Conservation (phyloP, 345 rosid genomes). For the Cardamine resedifolia region DNA sequence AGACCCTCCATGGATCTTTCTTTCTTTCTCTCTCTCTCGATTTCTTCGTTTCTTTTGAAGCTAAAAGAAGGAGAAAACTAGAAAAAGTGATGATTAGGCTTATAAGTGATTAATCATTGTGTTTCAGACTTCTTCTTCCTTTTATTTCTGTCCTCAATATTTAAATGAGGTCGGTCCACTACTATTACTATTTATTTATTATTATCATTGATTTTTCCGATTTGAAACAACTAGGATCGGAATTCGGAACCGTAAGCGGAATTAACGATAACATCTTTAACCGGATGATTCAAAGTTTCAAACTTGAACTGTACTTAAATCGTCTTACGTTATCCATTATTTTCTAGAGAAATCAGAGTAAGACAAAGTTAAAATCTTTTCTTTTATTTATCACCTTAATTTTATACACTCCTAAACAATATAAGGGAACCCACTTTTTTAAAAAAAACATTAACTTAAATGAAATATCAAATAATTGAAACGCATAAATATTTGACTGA, state of each 20-base stretch:
- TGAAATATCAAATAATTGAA: not conserved
- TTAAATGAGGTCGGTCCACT: slow-evolving; percentile 26
- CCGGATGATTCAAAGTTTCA: not conserved
- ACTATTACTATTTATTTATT: slow-evolving; percentile 5
- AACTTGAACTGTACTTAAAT: not conserved
- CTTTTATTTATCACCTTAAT: not conserved
- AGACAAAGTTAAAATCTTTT: not conserved
- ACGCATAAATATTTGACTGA: not conserved
- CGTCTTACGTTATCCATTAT: not conserved
- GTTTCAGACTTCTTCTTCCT: slow-evolving; percentile 13
- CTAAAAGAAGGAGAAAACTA: not conserved
- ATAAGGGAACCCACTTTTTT: not conserved
- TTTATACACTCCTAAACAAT: not conserved
- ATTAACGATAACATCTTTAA: not conserved
- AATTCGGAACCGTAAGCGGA: not conserved
- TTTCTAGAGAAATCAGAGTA: not conserved
- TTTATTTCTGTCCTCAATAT: slow-evolving; percentile 24
- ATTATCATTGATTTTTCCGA: slow-evolving; percentile 12
- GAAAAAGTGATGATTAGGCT: slow-evolving; percentile 11
- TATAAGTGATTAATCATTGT: slow-evolving; percentile 40
- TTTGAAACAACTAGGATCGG: not conserved
- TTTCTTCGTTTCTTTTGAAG: slow-evolving; percentile 11
- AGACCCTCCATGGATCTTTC: slow-evolving; percentile 65
- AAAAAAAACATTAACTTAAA: too few species aligned
- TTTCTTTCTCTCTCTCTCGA: not conserved